A percentile compares a stretch with the other conserved stretches of the same genome.
These are phyloP conservation scores for Phoma sp. DNA, from an alignment of 2,329 filamentous ascomycete genomes.

Conservation along the genomic window DNA sequence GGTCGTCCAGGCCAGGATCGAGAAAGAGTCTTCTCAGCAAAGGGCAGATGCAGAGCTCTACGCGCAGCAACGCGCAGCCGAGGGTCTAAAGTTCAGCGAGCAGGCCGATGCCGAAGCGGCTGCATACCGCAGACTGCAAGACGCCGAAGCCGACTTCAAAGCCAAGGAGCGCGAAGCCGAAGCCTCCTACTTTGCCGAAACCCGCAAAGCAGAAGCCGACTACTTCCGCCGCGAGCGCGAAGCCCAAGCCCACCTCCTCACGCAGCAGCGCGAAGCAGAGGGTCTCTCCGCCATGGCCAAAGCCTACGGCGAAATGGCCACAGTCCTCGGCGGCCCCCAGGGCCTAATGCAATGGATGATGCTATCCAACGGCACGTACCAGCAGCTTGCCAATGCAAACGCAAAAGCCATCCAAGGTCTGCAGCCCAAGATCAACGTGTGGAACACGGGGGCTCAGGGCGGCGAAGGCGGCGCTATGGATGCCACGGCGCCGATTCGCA, in stretches of 20 bases:
- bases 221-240: conserved; percentile 55
- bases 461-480: conserved; percentile 58
- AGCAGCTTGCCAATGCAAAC: conserved; percentile 79
- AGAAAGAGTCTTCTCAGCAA: conserved; percentile 71
- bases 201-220: conserved; percentile 49
- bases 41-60: conserved; percentile 65
- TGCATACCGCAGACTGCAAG: conserved; percentile 48
- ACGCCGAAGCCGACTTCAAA: conserved; percentile 53
- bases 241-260: conserved; percentile 66
- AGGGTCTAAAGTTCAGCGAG: conserved; percentile 63
- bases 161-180: conserved; percentile 53
- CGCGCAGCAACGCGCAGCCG: conserved; percentile 59
- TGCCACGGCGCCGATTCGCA: conserved; percentile 70
- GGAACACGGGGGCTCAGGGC: conserved; percentile 73
- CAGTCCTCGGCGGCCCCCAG: conserved; percentile 77
- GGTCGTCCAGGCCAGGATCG: conserved; percentile 77
- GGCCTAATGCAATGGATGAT: conserved; percentile 85
- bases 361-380: conserved; percentile 82
- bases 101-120: conserved; percentile 65
- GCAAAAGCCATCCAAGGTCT: conserved; percentile 76
- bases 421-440: conserved; percentile 88
- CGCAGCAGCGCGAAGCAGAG: conserved; percentile 75
- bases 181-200: conserved; percentile 57
- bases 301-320: conserved; percentile 75
- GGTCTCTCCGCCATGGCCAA: conserved; percentile 78